Evolutionary conservation across 2,329 filamentous ascomycete species (phyloP), one percentile per base, ranked within the genome.

Genomic region (Bipolaris bicolor): DNA sequence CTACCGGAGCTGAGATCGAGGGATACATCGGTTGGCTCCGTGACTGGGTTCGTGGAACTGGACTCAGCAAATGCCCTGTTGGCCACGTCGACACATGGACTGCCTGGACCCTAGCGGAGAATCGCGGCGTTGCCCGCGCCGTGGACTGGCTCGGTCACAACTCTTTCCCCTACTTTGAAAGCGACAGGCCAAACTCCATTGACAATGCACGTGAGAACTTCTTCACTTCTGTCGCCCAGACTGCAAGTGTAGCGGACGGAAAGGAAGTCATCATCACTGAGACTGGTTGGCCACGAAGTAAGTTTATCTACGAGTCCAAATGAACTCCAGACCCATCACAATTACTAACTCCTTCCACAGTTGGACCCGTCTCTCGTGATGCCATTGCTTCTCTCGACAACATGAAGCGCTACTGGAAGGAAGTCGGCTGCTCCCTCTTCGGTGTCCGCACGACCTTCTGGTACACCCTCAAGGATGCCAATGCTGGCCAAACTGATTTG

Each of bases 121-220:
- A 93, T 83, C 76, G 79, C 47, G 86, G 83, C 34, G 86, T 96
- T 56, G 85, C 90, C 55, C 81, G 87, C 20, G 85, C 84, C 36
- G 80, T 82, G 60, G 91, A 96, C 80, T 96, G 86, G 83, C 78
- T 96, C 58, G 92, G 92, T 60, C 86, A 93, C 74, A 91, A 96
- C 73, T 89, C 87, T 13, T 96, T 94, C 76, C 84, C 90, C n/a
- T 96, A 92, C 82, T 96, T 88, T 79, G 86, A 96, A 79, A 84
- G 82, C 13, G n/a, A 13, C 7, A 22, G 40, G 5, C 15, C 20
- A 24, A 43, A 43, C 22, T n/a, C 40, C 20, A 43, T 43, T 9
- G 40, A 43, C 5, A n/a, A 26, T 5, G 40, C 40, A 43, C 40
- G 40, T 13, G 40, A 43, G 22, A 43, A 43, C 22, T 43, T 43